Evolutionary conservation across 345 rosid species (phyloP).

Genomic region (Draba incana): DNA sequence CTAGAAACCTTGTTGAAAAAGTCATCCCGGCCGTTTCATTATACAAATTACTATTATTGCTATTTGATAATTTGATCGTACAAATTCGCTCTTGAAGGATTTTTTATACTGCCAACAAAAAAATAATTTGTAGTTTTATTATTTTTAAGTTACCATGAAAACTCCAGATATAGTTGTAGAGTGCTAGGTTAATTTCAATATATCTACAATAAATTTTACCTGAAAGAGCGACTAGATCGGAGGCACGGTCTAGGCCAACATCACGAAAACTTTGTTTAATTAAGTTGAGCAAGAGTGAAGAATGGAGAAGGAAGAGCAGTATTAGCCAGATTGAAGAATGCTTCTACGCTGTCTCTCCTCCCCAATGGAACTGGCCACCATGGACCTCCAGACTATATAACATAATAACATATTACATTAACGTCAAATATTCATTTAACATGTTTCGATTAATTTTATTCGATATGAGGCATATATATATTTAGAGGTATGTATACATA

Average conservation of each 20-base stretch:
- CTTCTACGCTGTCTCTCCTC: conserved; percentile 44
- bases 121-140: too few relatives aligned
- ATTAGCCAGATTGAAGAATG: conserved; percentile 40
- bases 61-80: too few relatives aligned
- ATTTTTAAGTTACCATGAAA: too few relatives aligned
- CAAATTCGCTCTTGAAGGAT: too few relatives aligned
- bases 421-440: background rate
- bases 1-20: too few relatives aligned
- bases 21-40: too few relatives aligned
- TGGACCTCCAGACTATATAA: conserved; percentile 46
- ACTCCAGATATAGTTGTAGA: too few relatives aligned
- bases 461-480: background rate
- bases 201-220: conserved; percentile 30
- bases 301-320: conserved; percentile 41
- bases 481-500: background rate
- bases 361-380: conserved; percentile 43
- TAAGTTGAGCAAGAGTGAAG: conserved; percentile 29
- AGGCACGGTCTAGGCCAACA: conserved; percentile 39
- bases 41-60: too few relatives aligned
- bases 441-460: background rate
- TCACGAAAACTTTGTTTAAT: conserved; percentile 31
- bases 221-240: conserved; percentile 48
- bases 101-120: too few relatives aligned
- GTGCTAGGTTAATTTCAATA: too few relatives aligned
- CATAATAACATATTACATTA: background rate